Evolutionary conservation across 139 green algal genomes (phyloP).

Genomic region (Chlamydomonas sp.): DNA sequence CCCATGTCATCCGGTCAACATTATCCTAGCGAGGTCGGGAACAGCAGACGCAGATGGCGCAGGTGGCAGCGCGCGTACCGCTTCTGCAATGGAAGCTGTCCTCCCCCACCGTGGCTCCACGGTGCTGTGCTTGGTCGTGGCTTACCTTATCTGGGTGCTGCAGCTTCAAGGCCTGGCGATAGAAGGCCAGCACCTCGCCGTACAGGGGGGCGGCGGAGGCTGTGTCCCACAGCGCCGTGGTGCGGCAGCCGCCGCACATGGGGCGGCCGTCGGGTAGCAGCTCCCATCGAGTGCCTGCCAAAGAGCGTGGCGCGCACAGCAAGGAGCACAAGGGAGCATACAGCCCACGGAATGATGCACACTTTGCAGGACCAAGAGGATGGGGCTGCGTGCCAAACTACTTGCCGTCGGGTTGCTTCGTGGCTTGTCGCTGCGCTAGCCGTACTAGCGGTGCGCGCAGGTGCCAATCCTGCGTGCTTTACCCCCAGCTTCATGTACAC

Average conservation of each 20-base stretch:
- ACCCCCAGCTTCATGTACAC: too few relatives aligned
- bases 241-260: conserved; percentile 86
- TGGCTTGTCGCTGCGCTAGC: too few relatives aligned
- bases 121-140: not conserved
- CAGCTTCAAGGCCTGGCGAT: conserved; percentile 1
- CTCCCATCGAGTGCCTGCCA: conserved; percentile 30
- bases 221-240: conserved; percentile 82
- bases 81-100: too few relatives aligned
- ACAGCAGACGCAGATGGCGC: too few relatives aligned
- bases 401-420: too few relatives aligned
- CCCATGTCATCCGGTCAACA: not conserved
- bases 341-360: too few relatives aligned
- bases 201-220: conserved; percentile 83
- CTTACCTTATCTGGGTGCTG: conserved; percentile 3
- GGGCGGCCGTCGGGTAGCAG: conserved; percentile 74
- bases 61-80: too few relatives aligned
- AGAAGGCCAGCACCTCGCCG: conserved; percentile 59
- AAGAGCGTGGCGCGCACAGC: not conserved
- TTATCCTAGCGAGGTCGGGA: too few relatives aligned
- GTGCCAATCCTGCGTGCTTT: too few relatives aligned
- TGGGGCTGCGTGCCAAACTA: too few relatives aligned
- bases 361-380: not conserved
- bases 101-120: not conserved
- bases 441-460: too few relatives aligned
- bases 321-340: too few relatives aligned